These are phyloP conservation scores for Colletotrichum navitas DNA, from an alignment of 2,329 filamentous ascomycete genomes.

Conservation along the genomic window DNA sequence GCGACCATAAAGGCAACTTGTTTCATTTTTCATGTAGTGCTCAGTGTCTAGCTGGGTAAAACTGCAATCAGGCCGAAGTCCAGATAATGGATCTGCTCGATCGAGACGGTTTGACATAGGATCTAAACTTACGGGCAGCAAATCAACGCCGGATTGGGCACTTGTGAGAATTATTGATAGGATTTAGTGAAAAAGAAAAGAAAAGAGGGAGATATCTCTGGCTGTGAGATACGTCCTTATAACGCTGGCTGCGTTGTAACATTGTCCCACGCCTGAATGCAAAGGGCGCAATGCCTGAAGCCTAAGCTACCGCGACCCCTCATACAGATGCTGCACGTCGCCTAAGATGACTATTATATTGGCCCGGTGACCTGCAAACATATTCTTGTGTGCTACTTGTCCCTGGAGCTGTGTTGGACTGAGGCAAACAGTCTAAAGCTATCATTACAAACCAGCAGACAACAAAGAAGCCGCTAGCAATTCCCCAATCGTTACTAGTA, in stretches of 20 bases:
- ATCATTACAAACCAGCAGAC: no score
- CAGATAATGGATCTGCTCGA: neutral
- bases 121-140: neutral
- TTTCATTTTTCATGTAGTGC: neutral
- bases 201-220: accelerated
- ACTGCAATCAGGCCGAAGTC: no score
- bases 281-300: no score
- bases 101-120: no score
- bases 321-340: constrained; percentile 3
- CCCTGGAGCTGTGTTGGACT: no score
- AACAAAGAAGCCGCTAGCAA: no score
- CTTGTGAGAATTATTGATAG: accelerated
- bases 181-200: accelerated
- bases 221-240: neutral
- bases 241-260: neutral
- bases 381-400: neutral
- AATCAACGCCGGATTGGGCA: accelerated
- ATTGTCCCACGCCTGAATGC: neutral
- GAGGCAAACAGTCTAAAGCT: neutral
- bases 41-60: neutral
- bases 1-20: neutral
- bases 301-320: neutral
- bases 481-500: neutral
- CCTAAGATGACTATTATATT: neutral
- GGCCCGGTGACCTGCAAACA: neutral